Evolutionary conservation across 2,329 filamentous ascomycete genomes (phyloP).

Genomic region (Cladosporium oxysporum): DNA sequence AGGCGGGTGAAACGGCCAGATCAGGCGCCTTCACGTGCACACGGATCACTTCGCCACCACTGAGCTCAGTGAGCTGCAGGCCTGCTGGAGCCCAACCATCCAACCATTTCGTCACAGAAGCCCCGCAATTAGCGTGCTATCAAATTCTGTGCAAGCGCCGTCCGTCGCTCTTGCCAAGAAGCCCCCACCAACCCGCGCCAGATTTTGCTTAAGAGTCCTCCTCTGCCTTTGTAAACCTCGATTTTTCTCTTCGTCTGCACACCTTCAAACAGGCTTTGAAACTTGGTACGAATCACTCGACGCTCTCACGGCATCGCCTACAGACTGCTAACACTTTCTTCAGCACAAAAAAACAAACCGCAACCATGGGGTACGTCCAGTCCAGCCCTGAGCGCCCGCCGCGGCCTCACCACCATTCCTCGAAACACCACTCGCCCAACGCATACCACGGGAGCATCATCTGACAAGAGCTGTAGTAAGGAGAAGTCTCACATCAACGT

Average conservation of each 20-base stretch:
- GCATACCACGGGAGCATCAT: conserved; percentile 23
- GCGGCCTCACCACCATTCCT: conserved; percentile 3
- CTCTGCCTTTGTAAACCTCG: conserved; percentile 19
- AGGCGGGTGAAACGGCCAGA: conserved; percentile 12
- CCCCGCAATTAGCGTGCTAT: conserved; percentile 16
- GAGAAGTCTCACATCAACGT: conserved; percentile 93
- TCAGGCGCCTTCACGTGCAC: conserved; percentile 15
- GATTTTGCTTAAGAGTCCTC: conserved; percentile 24
- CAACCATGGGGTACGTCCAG: conserved; percentile 63
- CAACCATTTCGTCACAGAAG: conserved; percentile 8
- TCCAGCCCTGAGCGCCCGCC: conserved; percentile 32
- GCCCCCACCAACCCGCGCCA: not conserved
- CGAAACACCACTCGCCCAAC: conserved; percentile 13
- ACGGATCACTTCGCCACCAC: conserved; percentile 19
- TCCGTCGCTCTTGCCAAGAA: conserved; percentile 20
- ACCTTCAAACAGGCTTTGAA: conserved; percentile 29
- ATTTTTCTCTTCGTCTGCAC: conserved; percentile 25
- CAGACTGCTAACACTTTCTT: conserved; percentile 9
- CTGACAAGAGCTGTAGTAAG: conserved; percentile 65
- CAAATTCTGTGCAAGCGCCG: conserved; percentile 20
- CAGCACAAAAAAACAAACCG: conserved; percentile 37
- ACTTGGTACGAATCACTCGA: conserved; percentile 25
- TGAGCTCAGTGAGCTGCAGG: conserved; percentile 6
- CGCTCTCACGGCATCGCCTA: not conserved
- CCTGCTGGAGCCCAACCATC: conserved; percentile 8